Conservation (phyloP, 208 protist species). For the Endotrypanum monterogeii region DNA sequence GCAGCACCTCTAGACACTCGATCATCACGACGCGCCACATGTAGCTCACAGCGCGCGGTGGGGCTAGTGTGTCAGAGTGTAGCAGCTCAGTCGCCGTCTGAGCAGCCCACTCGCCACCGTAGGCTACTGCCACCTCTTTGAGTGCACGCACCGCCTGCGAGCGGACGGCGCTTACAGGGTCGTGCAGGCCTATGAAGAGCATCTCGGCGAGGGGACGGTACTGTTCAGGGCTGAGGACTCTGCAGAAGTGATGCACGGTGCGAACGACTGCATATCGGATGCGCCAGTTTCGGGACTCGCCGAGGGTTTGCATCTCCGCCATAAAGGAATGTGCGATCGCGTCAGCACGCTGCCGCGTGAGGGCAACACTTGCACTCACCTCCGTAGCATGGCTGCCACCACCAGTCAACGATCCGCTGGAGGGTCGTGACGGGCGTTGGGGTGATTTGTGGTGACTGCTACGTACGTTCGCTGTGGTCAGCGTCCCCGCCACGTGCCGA, state of each 20-base stretch:
- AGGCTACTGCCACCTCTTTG: slow-evolving; percentile 38
- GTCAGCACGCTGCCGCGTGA: slow-evolving; percentile 26
- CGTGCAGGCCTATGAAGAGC: slow-evolving; percentile 53
- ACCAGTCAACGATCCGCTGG: background rate
- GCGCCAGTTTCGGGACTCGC: slow-evolving; percentile 74
- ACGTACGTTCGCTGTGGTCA: slow-evolving; percentile 8
- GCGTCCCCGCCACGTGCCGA: background rate
- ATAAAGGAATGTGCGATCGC: slow-evolving; percentile 37
- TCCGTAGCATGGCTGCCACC: background rate
- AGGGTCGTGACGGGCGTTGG: slow-evolving; percentile 1
- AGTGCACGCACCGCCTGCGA: slow-evolving; percentile 51
- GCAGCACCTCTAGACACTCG: slow-evolving; percentile 54
- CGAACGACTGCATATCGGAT: slow-evolving; percentile 60
- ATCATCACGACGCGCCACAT: slow-evolving; percentile 62
- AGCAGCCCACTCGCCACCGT: slow-evolving; percentile 69
- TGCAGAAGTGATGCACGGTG: slow-evolving; percentile 50
- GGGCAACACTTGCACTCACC: background rate
- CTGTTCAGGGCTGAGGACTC: slow-evolving; percentile 39
- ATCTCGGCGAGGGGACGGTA: slow-evolving; percentile 55
- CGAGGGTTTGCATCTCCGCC: slow-evolving; percentile 44
- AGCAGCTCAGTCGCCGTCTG: slow-evolving; percentile 58
- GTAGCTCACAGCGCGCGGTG: slow-evolving; percentile 32
- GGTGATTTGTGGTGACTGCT: slow-evolving; percentile 22
- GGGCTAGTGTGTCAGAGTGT: slow-evolving; percentile 44
- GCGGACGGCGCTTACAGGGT: slow-evolving; percentile 75